A percentile compares a stretch with the other conserved stretches of the same genome.
Evolutionary conservation across 371 early-diverging fungal species (phyloP).

Genomic region (Mucor indicus): DNA sequence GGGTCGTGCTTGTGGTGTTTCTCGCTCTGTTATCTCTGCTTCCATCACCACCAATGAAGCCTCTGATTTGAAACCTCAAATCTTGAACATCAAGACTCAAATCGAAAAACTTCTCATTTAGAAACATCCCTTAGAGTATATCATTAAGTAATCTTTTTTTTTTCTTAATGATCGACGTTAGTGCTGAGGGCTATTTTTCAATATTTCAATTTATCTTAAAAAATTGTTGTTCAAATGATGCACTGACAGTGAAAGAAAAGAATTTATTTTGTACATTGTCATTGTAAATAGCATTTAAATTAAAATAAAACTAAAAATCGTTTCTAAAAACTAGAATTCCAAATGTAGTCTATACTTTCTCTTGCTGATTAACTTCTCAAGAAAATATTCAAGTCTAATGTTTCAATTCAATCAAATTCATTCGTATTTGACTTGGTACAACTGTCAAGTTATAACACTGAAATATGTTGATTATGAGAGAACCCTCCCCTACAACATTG

Average conservation of each 20-base stretch:
- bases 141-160: background rate
- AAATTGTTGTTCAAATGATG: constrained; percentile 33
- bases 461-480: too few species aligned
- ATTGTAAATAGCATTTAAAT: constrained; percentile 22
- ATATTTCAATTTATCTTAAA: too few species aligned
- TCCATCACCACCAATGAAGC: constrained; percentile 97
- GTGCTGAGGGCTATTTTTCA: constrained; percentile 30
- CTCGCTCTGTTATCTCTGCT: constrained; percentile 91
- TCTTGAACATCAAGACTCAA: constrained; percentile 84
- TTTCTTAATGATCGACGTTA: constrained; percentile 36
- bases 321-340: too few species aligned
- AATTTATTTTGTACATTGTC: constrained; percentile 16
- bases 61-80: constrained; percentile 91
- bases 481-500: too few species aligned
- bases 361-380: too few species aligned
- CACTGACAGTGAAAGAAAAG: constrained; percentile 40
- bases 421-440: too few species aligned
- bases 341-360: too few species aligned
- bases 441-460: too few species aligned
- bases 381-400: too few species aligned
- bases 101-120: constrained; percentile 92
- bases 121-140: too few species aligned
- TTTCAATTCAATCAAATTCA: too few species aligned
- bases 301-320: too few species aligned
- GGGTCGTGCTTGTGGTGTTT: constrained; percentile 98